Conservation (phyloP, 129 eudicot genomes). For the Logfia minima region DNA sequence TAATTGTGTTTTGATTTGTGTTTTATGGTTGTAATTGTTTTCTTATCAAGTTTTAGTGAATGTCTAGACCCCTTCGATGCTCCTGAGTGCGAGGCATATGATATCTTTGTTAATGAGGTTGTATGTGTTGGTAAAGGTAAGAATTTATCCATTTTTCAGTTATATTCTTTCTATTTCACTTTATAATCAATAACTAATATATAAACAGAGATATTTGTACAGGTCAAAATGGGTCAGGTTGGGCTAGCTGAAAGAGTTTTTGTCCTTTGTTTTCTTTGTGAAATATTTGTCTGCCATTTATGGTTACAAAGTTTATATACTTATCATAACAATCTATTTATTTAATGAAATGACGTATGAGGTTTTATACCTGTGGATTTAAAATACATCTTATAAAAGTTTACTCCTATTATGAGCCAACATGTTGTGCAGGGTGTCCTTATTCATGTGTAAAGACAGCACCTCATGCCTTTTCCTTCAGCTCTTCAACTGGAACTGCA, state of each 20-base stretch:
- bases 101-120: constrained; percentile 84
- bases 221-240: not conserved
- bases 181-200: not conserved
- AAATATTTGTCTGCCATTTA: no score
- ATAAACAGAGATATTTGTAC: not conserved
- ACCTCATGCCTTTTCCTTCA: constrained; percentile 72
- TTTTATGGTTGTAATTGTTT: constrained; percentile 3
- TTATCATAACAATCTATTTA: no score
- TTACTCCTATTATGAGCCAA: not conserved
- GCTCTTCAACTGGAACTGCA: constrained; percentile 71
- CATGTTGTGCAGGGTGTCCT: constrained; percentile 68
- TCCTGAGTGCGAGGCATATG: constrained; percentile 95
- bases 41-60: constrained; percentile 53
- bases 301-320: no score
- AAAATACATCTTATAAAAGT: not conserved
- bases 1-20: not conserved
- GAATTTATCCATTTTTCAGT: constrained; percentile 4
- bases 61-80: constrained; percentile 93
- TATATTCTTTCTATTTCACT: not conserved
- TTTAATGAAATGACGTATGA: not conserved
- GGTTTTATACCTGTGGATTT: not conserved
- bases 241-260: not conserved
- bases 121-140: constrained; percentile 84
- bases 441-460: constrained; percentile 84
- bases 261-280: no score